Conservation (phyloP, 75 land plant species). For the Sequoiadendron giganteum region DNA sequence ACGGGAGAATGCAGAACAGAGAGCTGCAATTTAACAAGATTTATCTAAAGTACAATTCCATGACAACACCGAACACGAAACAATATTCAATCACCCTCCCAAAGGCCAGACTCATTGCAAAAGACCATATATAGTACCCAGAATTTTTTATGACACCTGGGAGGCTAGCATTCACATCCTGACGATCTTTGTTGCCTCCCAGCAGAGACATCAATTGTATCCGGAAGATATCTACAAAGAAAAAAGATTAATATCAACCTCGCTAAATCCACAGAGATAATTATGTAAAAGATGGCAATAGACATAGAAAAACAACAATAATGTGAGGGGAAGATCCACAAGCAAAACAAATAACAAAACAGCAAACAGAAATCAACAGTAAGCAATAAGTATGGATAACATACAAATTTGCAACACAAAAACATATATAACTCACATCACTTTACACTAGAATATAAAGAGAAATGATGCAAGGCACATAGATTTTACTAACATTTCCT, state of each 20-base stretch:
- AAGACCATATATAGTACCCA: neutral
- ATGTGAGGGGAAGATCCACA: neutral
- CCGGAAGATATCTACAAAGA: constrained; percentile 45
- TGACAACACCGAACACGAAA: neutral
- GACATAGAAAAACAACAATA: neutral
- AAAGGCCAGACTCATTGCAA: neutral
- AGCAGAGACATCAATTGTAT: constrained; percentile 51
- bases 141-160: neutral
- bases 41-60: neutral
- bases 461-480: constrained; percentile 8
- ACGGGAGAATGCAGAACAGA: neutral
- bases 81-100: neutral
- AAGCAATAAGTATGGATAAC: neutral
- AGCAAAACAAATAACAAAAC: neutral
- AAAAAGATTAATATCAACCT: constrained; percentile 2
- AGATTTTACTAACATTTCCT: constrained; percentile 54
- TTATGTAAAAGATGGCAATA: neutral
- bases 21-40: neutral
- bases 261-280: neutral
- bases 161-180: constrained; percentile 45
- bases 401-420: neutral
- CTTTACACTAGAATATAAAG: neutral
- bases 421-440: neutral
- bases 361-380: neutral
- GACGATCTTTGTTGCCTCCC: constrained; percentile 39